Evolutionary conservation across 768 basidiomycete genomes (phyloP).

Genomic region (Ramaria rubella): DNA sequence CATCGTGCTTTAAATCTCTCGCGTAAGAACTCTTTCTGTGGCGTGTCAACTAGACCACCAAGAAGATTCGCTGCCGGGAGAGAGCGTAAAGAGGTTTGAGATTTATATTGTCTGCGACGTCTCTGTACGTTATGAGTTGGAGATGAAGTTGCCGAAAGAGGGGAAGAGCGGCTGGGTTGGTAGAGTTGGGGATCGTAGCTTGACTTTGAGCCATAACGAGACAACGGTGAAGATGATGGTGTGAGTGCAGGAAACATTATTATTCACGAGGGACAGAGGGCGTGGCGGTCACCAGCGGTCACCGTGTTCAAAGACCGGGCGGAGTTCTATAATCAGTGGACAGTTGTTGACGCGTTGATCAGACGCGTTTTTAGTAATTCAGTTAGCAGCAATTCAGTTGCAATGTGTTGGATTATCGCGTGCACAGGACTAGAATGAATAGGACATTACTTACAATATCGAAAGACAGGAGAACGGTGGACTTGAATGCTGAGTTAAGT

Average conservation of each 20-base stretch:
- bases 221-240: slow-evolving; percentile 3
- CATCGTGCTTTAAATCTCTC: slow-evolving; percentile 58
- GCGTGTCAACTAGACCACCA: slow-evolving; percentile 28
- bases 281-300: neutral
- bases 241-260: neutral
- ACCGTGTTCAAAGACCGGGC: neutral
- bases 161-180: slow-evolving; percentile 3
- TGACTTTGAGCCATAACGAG: neutral
- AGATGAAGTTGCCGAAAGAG: neutral
- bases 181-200: neutral
- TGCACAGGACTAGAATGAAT: too few species aligned
- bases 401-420: too few species aligned
- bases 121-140: neutral
- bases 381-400: too few species aligned
- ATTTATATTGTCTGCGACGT: slow-evolving; percentile 5
- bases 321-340: neutral
- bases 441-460: too few species aligned
- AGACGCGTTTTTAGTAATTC: too few species aligned
- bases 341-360: neutral
- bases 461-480: too few species aligned
- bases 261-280: neutral
- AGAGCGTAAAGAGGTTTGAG: neutral
- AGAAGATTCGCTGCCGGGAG: neutral
- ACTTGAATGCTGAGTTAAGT: too few species aligned
- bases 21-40: slow-evolving; percentile 49